Evolutionary conservation across 2,329 filamentous ascomycete genomes (phyloP).

Genomic region (Ascochyta rabiei): DNA sequence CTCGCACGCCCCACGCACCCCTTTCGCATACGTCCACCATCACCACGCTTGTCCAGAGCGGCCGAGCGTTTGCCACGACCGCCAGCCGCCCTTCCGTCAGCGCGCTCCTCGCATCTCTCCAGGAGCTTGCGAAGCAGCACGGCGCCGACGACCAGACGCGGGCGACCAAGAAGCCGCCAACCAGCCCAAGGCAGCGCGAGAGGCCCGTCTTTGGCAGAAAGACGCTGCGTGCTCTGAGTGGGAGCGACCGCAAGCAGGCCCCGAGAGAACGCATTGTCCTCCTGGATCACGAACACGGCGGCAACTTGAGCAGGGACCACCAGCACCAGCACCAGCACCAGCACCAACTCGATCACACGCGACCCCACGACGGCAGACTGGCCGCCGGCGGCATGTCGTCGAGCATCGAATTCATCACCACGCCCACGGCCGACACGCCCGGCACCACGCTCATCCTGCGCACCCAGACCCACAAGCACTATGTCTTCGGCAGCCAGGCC

Average conservation of each 20-base stretch:
- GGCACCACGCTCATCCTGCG: conserved; percentile 79
- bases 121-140: background rate
- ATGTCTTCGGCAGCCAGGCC: conserved; percentile 80
- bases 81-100: background rate
- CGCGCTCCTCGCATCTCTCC: conserved; percentile 1
- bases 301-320: no score
- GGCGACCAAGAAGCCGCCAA: background rate
- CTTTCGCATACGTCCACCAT: background rate
- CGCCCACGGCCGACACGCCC: conserved; percentile 85
- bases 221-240: background rate
- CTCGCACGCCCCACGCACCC: background rate
- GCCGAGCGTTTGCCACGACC: conserved; percentile 1
- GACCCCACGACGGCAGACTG: background rate
- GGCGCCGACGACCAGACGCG: background rate
- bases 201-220: background rate
- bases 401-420: conserved; percentile 75
- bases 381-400: conserved; percentile 65
- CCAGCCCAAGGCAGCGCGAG: background rate
- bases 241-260: background rate
- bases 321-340: no score
- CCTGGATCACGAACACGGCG: conserved; percentile 15
- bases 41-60: background rate
- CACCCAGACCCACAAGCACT: conserved; percentile 72
- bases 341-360: no score
- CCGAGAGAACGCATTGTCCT: background rate